Percentiles rank a stretch among this genome's conserved stretches.
Evolutionary conservation across 1,284 basidiomycete genomes (phyloP).

Genomic region (Leccinum subfulvum): DNA sequence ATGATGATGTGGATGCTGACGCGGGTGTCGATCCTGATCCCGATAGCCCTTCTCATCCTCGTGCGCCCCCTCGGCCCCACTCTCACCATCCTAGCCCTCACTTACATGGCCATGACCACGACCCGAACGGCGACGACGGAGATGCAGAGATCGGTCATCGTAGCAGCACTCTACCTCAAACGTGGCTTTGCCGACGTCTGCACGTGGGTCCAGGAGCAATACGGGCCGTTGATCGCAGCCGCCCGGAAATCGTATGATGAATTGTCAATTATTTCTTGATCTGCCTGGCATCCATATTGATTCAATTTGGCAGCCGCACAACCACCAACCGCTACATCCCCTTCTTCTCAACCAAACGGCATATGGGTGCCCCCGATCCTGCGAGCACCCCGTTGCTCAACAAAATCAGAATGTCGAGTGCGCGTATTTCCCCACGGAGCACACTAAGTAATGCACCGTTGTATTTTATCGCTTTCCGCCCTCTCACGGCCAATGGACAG

Average conservation of each 20-base stretch:
- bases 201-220: conserved; percentile 33
- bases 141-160: conserved; percentile 28
- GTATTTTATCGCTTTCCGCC: background rate
- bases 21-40: background rate
- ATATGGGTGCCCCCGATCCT: background rate
- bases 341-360: conserved; percentile 18
- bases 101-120: conserved; percentile 6
- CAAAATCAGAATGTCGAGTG: conserved; percentile 22
- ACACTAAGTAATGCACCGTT: conserved; percentile 21
- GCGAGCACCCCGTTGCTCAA: conserved; percentile 19
- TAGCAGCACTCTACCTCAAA: conserved; percentile 31
- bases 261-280: conserved; percentile 6
- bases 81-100: background rate
- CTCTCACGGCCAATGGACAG: conserved; percentile 20
- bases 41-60: background rate
- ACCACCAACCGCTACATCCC: conserved; percentile 1
- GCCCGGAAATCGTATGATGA: conserved; percentile 26
- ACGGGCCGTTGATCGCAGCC: conserved; percentile 25
- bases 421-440: conserved; percentile 17
- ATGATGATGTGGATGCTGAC: background rate
- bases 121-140: conserved; percentile 20
- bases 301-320: conserved; percentile 13
- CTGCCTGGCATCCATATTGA: conserved; percentile 7
- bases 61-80: background rate
- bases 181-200: conserved; percentile 29